These are phyloP conservation scores for Botryotinia convoluta DNA, from an alignment of 2,329 filamentous ascomycete genomes.

Conservation along the genomic window DNA sequence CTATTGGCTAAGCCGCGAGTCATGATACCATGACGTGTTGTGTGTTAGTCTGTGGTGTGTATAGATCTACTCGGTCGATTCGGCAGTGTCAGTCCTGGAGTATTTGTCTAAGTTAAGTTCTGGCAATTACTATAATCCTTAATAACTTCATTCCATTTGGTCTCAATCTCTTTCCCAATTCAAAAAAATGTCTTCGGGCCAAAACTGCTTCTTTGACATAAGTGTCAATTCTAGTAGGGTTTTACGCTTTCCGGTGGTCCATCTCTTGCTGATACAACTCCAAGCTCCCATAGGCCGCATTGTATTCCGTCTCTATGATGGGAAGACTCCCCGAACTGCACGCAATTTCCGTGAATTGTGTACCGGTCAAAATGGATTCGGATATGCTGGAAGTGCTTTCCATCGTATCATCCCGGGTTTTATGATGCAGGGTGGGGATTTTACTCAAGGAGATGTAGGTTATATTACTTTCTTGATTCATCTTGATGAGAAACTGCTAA, in stretches of 20 bases:
- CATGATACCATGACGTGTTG: too few relatives aligned
- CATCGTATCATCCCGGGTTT: conserved; percentile 90
- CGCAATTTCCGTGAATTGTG: conserved; percentile 95
- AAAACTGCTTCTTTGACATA: conserved; percentile 18
- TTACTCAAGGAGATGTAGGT: conserved; percentile 84
- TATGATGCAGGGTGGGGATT: conserved; percentile 96
- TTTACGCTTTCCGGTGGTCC: too few relatives aligned
- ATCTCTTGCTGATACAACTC: not conserved
- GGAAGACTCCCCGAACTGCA: conserved; percentile 89
- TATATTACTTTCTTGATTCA: too few relatives aligned
- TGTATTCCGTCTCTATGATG: conserved; percentile 77
- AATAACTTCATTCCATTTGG: too few relatives aligned
- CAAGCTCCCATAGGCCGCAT: conserved; percentile 59
- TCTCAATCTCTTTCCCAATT: too few relatives aligned
- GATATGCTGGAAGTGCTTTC: conserved; percentile 81
- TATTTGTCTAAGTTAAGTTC: too few relatives aligned
- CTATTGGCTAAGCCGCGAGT: too few relatives aligned
- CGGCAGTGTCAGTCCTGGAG: too few relatives aligned
- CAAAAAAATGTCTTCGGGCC: too few relatives aligned
- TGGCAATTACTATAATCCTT: too few relatives aligned
- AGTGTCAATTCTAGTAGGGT: conserved; percentile 7
- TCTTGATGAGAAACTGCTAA: conserved; percentile 54
- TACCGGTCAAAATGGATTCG: conserved; percentile 77
- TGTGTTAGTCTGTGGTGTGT: too few relatives aligned
- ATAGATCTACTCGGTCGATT: too few relatives aligned